Base-by-base conservation (phyloP, 1,284 basidiomycete genomes). In the Apiotrichum siamense region DNA sequence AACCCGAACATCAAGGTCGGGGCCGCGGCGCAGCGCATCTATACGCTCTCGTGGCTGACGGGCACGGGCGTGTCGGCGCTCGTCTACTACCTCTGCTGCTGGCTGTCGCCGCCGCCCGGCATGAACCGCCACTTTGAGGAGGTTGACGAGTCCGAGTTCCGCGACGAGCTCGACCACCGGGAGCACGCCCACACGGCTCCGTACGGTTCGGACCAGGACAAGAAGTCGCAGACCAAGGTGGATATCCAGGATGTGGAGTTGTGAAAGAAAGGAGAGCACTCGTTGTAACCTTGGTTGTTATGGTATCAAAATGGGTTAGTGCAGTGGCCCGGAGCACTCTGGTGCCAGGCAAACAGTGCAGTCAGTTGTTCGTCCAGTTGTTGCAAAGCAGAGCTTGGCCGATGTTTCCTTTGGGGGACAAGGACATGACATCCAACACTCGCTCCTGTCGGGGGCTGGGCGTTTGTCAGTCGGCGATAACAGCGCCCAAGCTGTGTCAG, bases 31-130 rank as follows among this genome's bases (percentile, higher is more conserved):
- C 84, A 81, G 32, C 78, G 80, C 45, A 79, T 87, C 59, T 53
- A 47, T 55, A 58, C 46, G 1, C 47, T 64, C 75, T 82, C 84
- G 17, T 88, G 87, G 77, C 84, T 88, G 71, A 86, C 84, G 3
- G 86, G 86, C 25, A 86, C 86, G 59, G 81, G 81, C 35, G 79
- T 84, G 37, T 85, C 86, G 1, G 77, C 79, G 7, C 49, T 84
- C 54, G 67, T 84, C 39, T 89, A 89, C 71, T 81, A 77, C 60
- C 26, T 72, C 37, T 77, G 85, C 46, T 85, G 83, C 72, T 59
- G 69, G 44, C 42, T 78, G 23, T 84, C 80, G 69, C 85, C 86
- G 9, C 79, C 81, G 2, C 76, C 75, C 9, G 85, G 83, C 7
- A 68, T 73, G 49, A 72, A 75, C 43, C 59, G 64, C 43, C 65